Conservation (phyloP, 768 basidiomycete genomes). For the Termitomyces titanicus region DNA sequence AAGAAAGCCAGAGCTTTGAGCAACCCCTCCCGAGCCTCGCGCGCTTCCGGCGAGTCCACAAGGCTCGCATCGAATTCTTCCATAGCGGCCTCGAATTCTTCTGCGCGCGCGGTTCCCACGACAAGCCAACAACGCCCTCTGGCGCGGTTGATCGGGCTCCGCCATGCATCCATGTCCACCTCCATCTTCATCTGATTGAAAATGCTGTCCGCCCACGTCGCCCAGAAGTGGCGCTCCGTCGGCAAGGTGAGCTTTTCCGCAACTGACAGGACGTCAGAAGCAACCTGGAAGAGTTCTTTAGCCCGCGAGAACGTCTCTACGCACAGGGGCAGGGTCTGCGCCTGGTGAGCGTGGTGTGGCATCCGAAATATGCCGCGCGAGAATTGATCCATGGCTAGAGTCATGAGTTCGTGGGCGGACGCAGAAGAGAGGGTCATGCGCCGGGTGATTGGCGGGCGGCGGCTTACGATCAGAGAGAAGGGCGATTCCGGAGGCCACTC, state of each 20-base stretch:
- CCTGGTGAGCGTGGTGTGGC: slow-evolving; percentile 42
- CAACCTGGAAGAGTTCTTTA: slow-evolving; percentile 60
- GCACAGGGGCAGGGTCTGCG: slow-evolving; percentile 10
- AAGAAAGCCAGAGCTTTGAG: slow-evolving; percentile 40
- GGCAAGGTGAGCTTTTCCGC: slow-evolving; percentile 50
- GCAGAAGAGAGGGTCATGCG: slow-evolving; percentile 42
- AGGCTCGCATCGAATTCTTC: slow-evolving; percentile 39
- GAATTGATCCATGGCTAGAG: slow-evolving; percentile 67
- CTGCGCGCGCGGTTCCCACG: slow-evolving; percentile 50
- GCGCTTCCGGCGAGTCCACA: slow-evolving; percentile 44
- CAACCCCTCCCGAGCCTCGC: slow-evolving; percentile 52
- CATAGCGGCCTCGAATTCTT: slow-evolving; percentile 51
- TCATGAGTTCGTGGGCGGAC: slow-evolving; percentile 48
- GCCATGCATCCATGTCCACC: slow-evolving; percentile 49
- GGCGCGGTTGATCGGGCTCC: slow-evolving; percentile 39
- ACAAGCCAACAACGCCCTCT: slow-evolving; percentile 55
- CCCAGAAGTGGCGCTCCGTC: slow-evolving; percentile 52
- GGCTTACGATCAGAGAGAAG: slow-evolving; percentile 44
- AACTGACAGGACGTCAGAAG: slow-evolving; percentile 54
- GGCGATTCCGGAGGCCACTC: slow-evolving; percentile 51
- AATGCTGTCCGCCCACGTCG: slow-evolving; percentile 56
- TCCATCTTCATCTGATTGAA: slow-evolving; percentile 65
- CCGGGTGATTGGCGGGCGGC: slow-evolving; percentile 45
- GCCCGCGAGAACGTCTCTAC: slow-evolving; percentile 47
- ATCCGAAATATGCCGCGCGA: slow-evolving; percentile 68